Percentiles rank a stretch among this genome's conserved stretches.
Evolutionary conservation across 805 yeast species (phyloP).

Genomic region (Nakazawaea ambrosiae): DNA sequence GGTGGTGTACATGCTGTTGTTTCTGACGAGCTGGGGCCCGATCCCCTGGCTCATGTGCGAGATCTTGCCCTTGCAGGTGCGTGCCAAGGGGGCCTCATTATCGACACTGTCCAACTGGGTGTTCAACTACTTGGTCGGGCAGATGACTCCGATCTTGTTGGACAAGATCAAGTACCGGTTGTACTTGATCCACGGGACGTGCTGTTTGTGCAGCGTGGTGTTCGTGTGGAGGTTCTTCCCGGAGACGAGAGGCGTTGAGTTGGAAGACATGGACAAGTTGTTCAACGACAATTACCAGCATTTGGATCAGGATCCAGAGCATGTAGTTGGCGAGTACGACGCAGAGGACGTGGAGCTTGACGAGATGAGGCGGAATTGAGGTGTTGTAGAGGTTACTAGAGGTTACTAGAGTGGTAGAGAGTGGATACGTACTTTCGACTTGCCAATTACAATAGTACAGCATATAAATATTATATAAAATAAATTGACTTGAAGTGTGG

Average conservation of each 20-base stretch:
- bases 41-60: slow-evolving; percentile 89
- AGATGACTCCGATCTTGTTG: slow-evolving; percentile 80
- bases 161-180: slow-evolving; percentile 73
- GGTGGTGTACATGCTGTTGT: slow-evolving; percentile 71
- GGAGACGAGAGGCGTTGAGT: slow-evolving; percentile 45
- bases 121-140: slow-evolving; percentile 88
- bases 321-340: background rate
- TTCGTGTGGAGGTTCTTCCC: slow-evolving; percentile 44
- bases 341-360: slow-evolving; percentile 2
- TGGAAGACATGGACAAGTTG: slow-evolving; percentile 51
- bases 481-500: too few species aligned
- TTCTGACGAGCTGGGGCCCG: slow-evolving; percentile 93
- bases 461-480: too few species aligned
- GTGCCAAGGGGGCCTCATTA: slow-evolving; percentile 86
- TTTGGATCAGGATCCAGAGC: slow-evolving; percentile 1
- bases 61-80: slow-evolving; percentile 73
- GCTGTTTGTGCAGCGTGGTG: slow-evolving; percentile 41
- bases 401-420: too few species aligned
- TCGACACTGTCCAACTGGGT: slow-evolving; percentile 93
- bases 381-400: background rate
- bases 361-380: background rate
- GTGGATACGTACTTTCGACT: too few species aligned
- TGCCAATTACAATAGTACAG: too few species aligned
- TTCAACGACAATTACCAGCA: slow-evolving; percentile 28
- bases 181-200: slow-evolving; percentile 73